A percentile compares a stretch with the other conserved stretches of the same genome.
Conservation (phyloP, 768 basidiomycete species). For the Suillus alpinus region DNA sequence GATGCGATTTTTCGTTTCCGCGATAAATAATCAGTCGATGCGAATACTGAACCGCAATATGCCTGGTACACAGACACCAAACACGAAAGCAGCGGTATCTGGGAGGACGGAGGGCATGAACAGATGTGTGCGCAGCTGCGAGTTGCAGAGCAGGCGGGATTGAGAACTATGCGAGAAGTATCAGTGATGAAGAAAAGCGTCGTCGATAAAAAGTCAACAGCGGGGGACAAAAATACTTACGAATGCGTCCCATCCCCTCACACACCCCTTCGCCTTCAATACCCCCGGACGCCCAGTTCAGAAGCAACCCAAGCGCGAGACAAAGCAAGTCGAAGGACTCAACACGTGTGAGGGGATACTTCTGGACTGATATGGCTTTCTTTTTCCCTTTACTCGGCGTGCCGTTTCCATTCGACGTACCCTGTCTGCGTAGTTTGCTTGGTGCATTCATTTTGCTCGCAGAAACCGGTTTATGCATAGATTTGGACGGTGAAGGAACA, state of each 20-base stretch:
- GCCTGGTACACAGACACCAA: background rate
- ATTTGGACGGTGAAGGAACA: background rate
- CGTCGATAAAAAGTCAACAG: background rate
- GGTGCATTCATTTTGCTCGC: background rate
- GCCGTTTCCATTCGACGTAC: slow-evolving; percentile 7
- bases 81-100: background rate
- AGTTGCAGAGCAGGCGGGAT: slow-evolving; percentile 47
- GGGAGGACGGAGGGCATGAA: slow-evolving; percentile 51
- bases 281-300: slow-evolving; percentile 67
- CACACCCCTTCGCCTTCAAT: slow-evolving; percentile 52
- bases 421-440: background rate
- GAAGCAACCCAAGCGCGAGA: slow-evolving; percentile 70
- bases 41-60: background rate
- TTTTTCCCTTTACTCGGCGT: slow-evolving; percentile 4
- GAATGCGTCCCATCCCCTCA: background rate
- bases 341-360: slow-evolving; percentile 17
- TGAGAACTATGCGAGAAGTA: slow-evolving; percentile 40
- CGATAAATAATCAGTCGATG: background rate
- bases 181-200: background rate
- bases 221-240: slow-evolving; percentile 3
- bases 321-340: slow-evolving; percentile 68
- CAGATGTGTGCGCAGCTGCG: slow-evolving; percentile 53
- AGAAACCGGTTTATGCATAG: background rate
- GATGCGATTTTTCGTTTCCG: background rate
- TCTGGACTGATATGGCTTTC: slow-evolving; percentile 16